Percentiles rank a stretch among this genome's conserved stretches.
phyloP scores from a whole-genome alignment of 768 basidiomycete genomes.

The Candolleomyces aberdarensis region DNA sequence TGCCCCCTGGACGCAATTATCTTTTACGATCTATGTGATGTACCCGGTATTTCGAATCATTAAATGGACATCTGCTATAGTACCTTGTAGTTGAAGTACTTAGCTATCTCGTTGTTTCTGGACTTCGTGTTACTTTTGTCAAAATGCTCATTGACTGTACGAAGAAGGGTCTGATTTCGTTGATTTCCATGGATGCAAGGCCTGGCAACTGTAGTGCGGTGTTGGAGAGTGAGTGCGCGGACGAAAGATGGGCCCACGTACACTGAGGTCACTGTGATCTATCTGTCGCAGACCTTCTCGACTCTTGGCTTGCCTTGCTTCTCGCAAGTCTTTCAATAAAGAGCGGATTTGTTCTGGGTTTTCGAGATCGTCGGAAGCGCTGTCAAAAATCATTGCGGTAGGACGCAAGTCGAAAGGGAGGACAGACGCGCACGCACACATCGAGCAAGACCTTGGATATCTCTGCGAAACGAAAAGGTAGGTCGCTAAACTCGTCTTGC shows the following conservation, averaged over 20 bases:
- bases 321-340: conserved; percentile 90
- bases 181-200: conserved; percentile 88
- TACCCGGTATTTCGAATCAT: too few species aligned
- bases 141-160: conserved; percentile 76
- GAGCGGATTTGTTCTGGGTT: conserved; percentile 81
- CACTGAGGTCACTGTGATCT: conserved; percentile 79
- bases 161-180: conserved; percentile 90
- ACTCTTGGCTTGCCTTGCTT: conserved; percentile 93
- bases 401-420: not conserved
- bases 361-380: conserved; percentile 87
- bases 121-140: conserved; percentile 42
- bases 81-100: not conserved
- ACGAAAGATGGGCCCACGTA: conserved; percentile 32
- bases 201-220: conserved; percentile 63
- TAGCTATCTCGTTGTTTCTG: not conserved
- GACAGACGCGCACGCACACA: conserved; percentile 51
- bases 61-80: too few species aligned
- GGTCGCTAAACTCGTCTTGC: conserved; percentile 61
- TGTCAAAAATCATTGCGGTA: conserved; percentile 25
- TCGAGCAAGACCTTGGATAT: conserved; percentile 91
- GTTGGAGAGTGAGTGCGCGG: not conserved
- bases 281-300: conserved; percentile 78
- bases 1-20: too few species aligned
- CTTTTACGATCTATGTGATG: too few species aligned
- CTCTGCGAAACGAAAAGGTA: conserved; percentile 89